These are phyloP conservation scores for Colletotrichum sp. DNA, from an alignment of 2,329 filamentous ascomycete species.

Conservation along the genomic window DNA sequence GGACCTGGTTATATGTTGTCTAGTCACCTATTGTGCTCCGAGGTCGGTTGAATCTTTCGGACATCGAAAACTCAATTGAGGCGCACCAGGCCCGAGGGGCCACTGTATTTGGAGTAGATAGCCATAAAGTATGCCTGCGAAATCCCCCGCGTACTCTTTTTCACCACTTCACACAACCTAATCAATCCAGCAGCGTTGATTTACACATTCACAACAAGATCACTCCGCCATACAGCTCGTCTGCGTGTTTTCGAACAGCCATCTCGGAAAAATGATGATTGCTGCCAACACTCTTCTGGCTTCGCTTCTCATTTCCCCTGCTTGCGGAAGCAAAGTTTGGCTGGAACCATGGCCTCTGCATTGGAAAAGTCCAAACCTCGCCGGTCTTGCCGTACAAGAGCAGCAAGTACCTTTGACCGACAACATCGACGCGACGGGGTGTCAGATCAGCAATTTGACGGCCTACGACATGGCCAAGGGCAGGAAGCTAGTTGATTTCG, in stretches of 20 bases:
- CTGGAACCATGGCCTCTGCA: neutral
- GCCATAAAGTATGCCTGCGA: neutral
- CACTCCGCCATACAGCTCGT: accelerated
- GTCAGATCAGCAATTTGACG: conserved; percentile 3
- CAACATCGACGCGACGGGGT: neutral
- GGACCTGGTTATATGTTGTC: neutral
- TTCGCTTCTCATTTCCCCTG: neutral
- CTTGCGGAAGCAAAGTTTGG: neutral
- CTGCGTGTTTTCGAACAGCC: neutral
- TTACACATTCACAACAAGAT: neutral
- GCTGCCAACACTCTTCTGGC: neutral
- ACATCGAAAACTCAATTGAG: neutral
- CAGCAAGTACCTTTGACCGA: neutral
- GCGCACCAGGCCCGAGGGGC: neutral
- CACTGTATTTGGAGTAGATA: neutral
- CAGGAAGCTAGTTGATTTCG: conserved; percentile 11
- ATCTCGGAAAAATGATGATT: neutral
- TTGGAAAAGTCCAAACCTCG: neutral
- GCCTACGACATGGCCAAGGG: conserved; percentile 6
- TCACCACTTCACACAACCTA: neutral
- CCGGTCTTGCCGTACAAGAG: neutral
- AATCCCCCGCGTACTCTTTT: accelerated
- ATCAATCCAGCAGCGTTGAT: neutral
- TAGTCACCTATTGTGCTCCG: neutral
- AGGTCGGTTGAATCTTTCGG: neutral